These are phyloP conservation scores for Eucalyptus regnans DNA, from an alignment of 345 rosid genomes.

Conservation along the genomic window DNA sequence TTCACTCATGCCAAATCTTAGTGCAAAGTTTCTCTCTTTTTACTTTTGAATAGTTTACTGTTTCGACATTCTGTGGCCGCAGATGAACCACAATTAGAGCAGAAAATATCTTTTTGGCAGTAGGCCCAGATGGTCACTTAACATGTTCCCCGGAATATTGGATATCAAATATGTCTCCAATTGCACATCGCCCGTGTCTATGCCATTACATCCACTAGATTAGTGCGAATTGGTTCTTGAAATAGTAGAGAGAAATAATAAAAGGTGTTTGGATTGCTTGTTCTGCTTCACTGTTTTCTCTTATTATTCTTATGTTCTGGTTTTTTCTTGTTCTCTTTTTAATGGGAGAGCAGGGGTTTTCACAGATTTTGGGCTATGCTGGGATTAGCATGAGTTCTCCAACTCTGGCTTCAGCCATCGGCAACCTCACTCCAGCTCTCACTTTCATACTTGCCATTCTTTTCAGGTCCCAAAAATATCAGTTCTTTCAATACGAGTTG, in stretches of 20 bases:
- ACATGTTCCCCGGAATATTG: neutral
- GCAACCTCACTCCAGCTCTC: neutral
- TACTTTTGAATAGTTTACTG: neutral
- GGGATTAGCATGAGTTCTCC: constrained; percentile 1
- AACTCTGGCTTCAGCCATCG: neutral
- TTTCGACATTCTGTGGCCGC: neutral
- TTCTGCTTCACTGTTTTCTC: neutral
- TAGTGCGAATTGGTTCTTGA: neutral
- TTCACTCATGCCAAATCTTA: neutral
- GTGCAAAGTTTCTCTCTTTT: neutral
- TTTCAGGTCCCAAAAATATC: neutral
- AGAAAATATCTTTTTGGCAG: neutral
- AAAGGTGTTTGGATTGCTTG: neutral
- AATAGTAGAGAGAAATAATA: neutral
- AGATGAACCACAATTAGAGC: neutral
- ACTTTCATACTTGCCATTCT: neutral
- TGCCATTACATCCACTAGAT: neutral
- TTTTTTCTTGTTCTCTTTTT: neutral
- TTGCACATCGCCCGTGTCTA: neutral
- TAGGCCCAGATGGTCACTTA: neutral
- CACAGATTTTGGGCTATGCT: neutral
- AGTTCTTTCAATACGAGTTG: neutral
- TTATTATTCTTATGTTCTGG: neutral
- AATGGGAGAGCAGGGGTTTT: neutral
- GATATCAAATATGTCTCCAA: neutral